Percentiles rank a stretch among this genome's conserved stretches.
Evolutionary conservation across 73 alveolate species (phyloP).

Genomic region (Tetrahymena elliotti): DNA sequence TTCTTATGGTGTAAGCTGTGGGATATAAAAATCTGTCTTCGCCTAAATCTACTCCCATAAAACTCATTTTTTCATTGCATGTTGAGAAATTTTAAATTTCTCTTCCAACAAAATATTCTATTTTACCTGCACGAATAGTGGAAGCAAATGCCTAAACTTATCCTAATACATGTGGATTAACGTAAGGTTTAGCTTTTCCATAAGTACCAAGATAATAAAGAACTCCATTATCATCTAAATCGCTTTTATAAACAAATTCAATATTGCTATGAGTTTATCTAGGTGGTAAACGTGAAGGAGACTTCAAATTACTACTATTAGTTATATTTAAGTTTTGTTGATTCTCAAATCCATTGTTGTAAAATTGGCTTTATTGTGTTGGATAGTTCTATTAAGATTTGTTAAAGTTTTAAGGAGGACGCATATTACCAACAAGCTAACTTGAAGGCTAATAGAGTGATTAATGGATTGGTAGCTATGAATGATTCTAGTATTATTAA

Average conservation of each 20-base stretch:
- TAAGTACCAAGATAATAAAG: conserved; percentile 83
- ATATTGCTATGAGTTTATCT: background rate
- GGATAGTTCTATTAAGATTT: background rate
- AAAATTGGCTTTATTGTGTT: background rate
- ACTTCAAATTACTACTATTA: background rate
- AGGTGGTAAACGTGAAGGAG: background rate
- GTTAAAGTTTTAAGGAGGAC: background rate
- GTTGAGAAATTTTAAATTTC: conserved; percentile 76
- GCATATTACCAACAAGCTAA: background rate
- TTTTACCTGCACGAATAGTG: conserved; percentile 77
- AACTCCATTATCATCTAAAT: conserved; percentile 91
- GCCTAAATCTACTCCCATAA: conserved; percentile 91
- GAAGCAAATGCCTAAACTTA: conserved; percentile 77
- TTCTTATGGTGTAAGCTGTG: conserved; percentile 76
- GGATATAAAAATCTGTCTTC: conserved; percentile 74
- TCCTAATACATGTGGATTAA: conserved; percentile 86
- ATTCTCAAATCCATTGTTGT: background rate
- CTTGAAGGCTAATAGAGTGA: background rate
- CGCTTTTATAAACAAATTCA: conserved; percentile 27
- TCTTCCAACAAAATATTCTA: conserved; percentile 79
- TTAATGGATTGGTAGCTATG: background rate
- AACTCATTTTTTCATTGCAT: conserved; percentile 80
- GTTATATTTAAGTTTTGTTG: background rate
- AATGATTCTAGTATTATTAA: background rate
- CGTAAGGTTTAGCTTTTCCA: conserved; percentile 61